phyloP scores from a whole-genome alignment of 331 rosid genomes.

The Saraca asoca region DNA sequence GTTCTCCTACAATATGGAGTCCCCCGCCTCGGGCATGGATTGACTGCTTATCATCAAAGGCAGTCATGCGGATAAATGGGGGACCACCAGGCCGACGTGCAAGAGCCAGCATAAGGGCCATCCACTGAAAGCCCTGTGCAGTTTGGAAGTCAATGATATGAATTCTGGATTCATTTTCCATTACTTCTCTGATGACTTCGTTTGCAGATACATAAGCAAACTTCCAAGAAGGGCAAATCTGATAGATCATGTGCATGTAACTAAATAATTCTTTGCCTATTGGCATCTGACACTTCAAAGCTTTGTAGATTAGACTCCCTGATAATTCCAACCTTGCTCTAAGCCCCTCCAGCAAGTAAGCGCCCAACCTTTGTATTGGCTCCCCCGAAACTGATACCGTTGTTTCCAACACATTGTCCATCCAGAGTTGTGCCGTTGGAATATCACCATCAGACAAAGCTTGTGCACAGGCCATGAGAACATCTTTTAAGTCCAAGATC shows the following conservation, averaged over 20 bases:
- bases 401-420: conserved; percentile 62
- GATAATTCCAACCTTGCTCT: conserved; percentile 81
- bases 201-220: conserved; percentile 79
- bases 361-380: conserved; percentile 81
- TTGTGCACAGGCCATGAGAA: conserved; percentile 60
- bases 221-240: conserved; percentile 73
- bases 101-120: conserved; percentile 61
- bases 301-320: conserved; percentile 77
- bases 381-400: conserved; percentile 86
- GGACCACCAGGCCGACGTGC: conserved; percentile 59
- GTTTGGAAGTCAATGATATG: too few species aligned
- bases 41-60: conserved; percentile 83
- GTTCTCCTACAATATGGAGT: conserved; percentile 67
- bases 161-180: conserved; percentile 63
- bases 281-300: conserved; percentile 76
- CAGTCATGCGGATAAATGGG: conserved; percentile 67
- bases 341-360: conserved; percentile 95
- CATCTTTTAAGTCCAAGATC: conserved; percentile 51
- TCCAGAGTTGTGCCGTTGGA: conserved; percentile 46
- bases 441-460: conserved; percentile 51
- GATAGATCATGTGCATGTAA: conserved; percentile 70
- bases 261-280: conserved; percentile 69
- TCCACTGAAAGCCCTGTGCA: conserved; percentile 90
- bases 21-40: conserved; percentile 92
- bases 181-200: conserved; percentile 63